Conservation (phyloP, 257 asterid genomes). For the Schizonepeta tenuifolia region DNA sequence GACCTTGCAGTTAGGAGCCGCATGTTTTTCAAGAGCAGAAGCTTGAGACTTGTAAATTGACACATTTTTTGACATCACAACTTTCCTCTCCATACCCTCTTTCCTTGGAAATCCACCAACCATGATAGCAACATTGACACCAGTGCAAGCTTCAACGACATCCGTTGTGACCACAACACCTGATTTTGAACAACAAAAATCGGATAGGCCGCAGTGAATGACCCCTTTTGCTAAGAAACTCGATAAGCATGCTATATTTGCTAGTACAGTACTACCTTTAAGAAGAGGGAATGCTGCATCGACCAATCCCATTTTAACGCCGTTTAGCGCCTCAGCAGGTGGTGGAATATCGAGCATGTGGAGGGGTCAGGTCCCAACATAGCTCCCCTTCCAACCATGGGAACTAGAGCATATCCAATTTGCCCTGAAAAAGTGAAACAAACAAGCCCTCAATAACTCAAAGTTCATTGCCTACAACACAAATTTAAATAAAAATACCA, state of each 20-base stretch:
- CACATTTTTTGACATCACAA: conserved; percentile 92
- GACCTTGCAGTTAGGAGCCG: conserved; percentile 94
- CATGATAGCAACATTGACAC: conserved; percentile 83
- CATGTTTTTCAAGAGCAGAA: conserved; percentile 86
- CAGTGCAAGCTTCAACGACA: conserved; percentile 78
- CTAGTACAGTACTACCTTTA: conserved; percentile 49
- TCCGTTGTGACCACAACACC: conserved; percentile 94
- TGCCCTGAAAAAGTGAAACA: conserved; percentile 68
- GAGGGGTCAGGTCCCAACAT: conserved; percentile 89
- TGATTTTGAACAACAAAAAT: conserved; percentile 21
- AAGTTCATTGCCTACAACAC: not conserved
- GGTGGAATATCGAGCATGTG: conserved; percentile 92
- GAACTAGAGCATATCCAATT: conserved; percentile 92
- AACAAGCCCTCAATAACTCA: not conserved
- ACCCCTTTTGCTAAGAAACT: not conserved
- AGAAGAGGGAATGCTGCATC: conserved; percentile 95
- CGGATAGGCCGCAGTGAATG: not conserved
- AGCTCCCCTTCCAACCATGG: conserved; percentile 89
- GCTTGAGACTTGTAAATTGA: conserved; percentile 95
- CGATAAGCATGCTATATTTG: not conserved
- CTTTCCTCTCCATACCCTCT: conserved; percentile 97
- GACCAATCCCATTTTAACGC: conserved; percentile 89
- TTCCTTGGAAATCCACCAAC: conserved; percentile 98
- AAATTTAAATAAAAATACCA: too few species aligned
- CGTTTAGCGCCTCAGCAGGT: conserved; percentile 85